Base-by-base conservation (phyloP, 257 asterid species). In the Echites panduratus region DNA sequence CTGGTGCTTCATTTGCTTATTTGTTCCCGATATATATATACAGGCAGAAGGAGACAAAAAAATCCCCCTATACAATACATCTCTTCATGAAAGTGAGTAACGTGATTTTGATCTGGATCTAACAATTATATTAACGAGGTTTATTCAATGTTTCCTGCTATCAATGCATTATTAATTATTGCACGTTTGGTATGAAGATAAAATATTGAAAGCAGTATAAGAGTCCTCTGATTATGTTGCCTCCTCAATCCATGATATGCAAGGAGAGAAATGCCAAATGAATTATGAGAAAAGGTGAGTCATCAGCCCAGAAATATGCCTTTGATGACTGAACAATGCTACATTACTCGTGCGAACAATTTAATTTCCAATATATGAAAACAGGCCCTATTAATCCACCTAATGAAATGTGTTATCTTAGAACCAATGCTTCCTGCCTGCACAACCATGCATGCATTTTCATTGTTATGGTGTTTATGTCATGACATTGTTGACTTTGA, bases 111-210 rank as follows among this genome's bases (percentile, higher is more conserved):
- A 70, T 70, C 43, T 53, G 47, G 54, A 70, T 70, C 43, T 56
- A 71, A 53, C 64, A 5, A 26, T 50, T 47, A 17, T 71, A 43
- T 71, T 38, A 56, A 41, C 40, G 19, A 71, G 54, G 74, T 70
- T 56, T 32, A 57, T 8, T 9, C 47, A 10, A 50, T 53, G 49
- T 19, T 70, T 44, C 72, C 58, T n/a, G 13, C 41, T 32, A 45
- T 47, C 22, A 48, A 32, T 47, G 35, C 53, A 47, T 41, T 12
- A 44, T 45, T 35, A 71, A 56, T 24, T 35, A 32, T 8, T 38
- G 47, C 47, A 50, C 74, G 14, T 40, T 40, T 52, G 19, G 4
- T 26, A 54, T 54, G 24, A 35, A 19, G 22, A 29, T 72, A 32
- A 27, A 59, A 29, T 59, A 59, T 27, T 59, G 66, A 27, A 26